Conservation (phyloP, 2,329 filamentous ascomycete genomes). For the Septoria petroselini region DNA sequence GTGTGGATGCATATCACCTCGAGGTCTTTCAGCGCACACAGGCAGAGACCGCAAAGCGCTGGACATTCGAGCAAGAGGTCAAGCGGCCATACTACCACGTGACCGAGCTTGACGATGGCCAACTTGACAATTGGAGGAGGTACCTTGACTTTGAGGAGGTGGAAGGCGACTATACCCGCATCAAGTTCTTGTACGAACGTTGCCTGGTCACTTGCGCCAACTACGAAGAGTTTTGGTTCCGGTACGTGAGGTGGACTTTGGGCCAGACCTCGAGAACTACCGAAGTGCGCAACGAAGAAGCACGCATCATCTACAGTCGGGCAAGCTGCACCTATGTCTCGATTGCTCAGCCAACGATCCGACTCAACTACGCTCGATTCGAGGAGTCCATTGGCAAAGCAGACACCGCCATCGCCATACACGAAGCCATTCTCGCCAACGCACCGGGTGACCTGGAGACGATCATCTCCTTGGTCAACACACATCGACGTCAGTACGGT, state of each 20-base stretch:
- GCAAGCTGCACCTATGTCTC: slow-evolving; percentile 83
- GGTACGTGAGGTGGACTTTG: slow-evolving; percentile 94
- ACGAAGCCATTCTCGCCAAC: slow-evolving; percentile 71
- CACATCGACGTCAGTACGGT: slow-evolving; percentile 77
- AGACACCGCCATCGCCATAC: slow-evolving; percentile 78
- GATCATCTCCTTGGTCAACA: slow-evolving; percentile 81
- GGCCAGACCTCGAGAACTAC: slow-evolving; percentile 77
- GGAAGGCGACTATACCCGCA: slow-evolving; percentile 72
- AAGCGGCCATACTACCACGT: slow-evolving; percentile 97
- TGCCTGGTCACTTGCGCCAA: slow-evolving; percentile 89
- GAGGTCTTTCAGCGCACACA: slow-evolving; percentile 79
- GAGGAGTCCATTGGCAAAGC: slow-evolving; percentile 79
- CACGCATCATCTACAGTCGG: slow-evolving; percentile 85
- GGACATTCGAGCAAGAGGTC: slow-evolving; percentile 91
- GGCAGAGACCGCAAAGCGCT: slow-evolving; percentile 83
- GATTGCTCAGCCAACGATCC: slow-evolving; percentile 76
- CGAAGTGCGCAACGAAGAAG: slow-evolving; percentile 76
- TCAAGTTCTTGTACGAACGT: slow-evolving; percentile 84
- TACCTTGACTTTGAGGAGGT: slow-evolving; percentile 94
- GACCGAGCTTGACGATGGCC: slow-evolving; percentile 80
- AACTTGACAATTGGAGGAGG: slow-evolving; percentile 88
- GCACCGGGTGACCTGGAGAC: slow-evolving; percentile 83
- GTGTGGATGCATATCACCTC: slow-evolving; percentile 76
- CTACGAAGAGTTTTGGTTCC: slow-evolving; percentile 97
- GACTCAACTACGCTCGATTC: slow-evolving; percentile 89